A percentile compares a stretch with the other conserved stretches of the same genome.
These are phyloP conservation scores for Neurospora sp. DNA, from an alignment of 495 filamentous ascomycete genomes.

Conservation along the genomic window DNA sequence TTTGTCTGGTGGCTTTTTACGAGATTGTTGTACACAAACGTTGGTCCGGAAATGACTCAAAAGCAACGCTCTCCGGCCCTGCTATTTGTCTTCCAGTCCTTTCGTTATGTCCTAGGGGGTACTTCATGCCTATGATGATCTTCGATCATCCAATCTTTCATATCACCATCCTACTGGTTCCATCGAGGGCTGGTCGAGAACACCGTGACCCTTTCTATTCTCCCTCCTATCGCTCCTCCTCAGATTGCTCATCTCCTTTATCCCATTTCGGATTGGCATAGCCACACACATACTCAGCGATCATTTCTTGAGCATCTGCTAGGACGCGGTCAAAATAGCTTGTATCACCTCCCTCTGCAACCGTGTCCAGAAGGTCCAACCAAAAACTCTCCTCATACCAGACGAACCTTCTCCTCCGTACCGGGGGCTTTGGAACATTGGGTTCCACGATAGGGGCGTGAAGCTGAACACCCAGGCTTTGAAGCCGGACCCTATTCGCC, in stretches of 20 bases:
- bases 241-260: background rate
- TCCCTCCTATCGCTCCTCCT: background rate
- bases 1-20: background rate
- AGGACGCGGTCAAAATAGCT: background rate
- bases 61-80: background rate
- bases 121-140: background rate
- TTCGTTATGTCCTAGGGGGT: background rate
- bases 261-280: no score
- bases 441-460: background rate
- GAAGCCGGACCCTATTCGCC: fast-evolving
- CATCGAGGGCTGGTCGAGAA: background rate
- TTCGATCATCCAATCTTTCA: background rate
- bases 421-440: background rate
- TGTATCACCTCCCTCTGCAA: background rate
- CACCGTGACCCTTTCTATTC: background rate
- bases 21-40: background rate
- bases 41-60: background rate
- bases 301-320: background rate
- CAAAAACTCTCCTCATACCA: background rate
- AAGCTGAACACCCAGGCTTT: background rate
- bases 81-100: background rate
- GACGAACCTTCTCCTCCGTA: background rate
- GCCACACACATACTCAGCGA: no score
- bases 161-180: background rate
- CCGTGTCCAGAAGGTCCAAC: background rate